Evolutionary conservation across 2,329 filamentous ascomycete species (phyloP), one percentile per base, ranked within the genome.

Genomic region (Sporothrix humicola): DNA sequence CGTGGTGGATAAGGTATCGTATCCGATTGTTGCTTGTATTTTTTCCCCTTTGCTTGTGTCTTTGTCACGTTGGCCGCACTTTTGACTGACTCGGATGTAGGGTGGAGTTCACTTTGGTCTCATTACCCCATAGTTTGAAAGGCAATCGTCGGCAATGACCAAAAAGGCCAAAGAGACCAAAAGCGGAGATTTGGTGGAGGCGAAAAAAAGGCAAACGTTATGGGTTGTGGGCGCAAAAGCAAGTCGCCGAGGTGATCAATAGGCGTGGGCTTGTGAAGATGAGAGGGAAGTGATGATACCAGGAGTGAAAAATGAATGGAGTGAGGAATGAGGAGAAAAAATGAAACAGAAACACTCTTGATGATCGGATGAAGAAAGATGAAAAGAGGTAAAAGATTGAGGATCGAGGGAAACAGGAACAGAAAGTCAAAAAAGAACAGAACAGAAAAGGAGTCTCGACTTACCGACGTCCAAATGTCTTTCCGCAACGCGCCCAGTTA

Each of bases 381-480:
- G 15, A 48, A 46, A 48, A 15, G 13, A 8, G 31, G 31, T 7
- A 37, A 37, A 37, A 10, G 44, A 12, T 1, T 8, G 52, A 54
- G 31, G 63, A 17, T 23, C n/a, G n/a, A 26, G 8, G 5, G 1
- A 68, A 31, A 52, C 6, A 31, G 31, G 54, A 48, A 61, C 52
- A 6, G 3, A 69, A 68, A 42, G 20, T 20, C 23, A 44, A 15
- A 52, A 23, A 42, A 59, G 13, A 13, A 42, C 23, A 12, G 13
- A 48, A 3, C 54, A 31, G 37, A 3, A 48, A 15, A 3, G 13
- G 37, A 37, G 7, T 37, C 31, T 37, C 31, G 76, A 84, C 87
- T 84, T 80, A 90, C 88, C 88, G 84, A 82, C 88, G 83, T 78
- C 88, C 87, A 81, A 90, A 90, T 1, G 85, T 88, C 81, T 90